Conservation (phyloP, 768 basidiomycete genomes). For the Heimioporus sp. region DNA sequence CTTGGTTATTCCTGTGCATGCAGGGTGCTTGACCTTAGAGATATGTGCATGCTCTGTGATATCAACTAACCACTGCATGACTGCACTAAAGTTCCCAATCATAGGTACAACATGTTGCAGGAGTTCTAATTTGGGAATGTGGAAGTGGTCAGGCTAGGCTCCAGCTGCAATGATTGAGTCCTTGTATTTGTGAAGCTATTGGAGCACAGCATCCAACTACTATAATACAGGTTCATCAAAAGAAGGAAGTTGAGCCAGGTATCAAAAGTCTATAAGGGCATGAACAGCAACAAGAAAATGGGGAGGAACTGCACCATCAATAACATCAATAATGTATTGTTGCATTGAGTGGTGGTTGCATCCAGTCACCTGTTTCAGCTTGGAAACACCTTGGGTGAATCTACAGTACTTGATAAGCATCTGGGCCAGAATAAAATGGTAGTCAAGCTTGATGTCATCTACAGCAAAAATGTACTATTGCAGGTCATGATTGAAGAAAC, state of each 20-base stretch:
- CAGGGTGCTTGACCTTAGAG: neutral
- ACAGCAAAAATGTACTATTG: neutral
- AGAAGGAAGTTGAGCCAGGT: conserved; percentile 32
- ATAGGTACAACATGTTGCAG: neutral
- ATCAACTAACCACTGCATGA: neutral
- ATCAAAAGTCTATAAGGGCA: conserved; percentile 40
- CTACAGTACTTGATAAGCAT: conserved; percentile 33
- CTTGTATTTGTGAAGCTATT: conserved; percentile 37
- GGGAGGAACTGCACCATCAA: neutral
- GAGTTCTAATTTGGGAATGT: neutral
- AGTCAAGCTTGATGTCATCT: conserved; percentile 32
- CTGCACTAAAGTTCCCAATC: neutral
- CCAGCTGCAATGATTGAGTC: conserved; percentile 25
- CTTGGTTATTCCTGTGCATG: neutral
- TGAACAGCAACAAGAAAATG: conserved; percentile 7
- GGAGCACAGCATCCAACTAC: conserved; percentile 25
- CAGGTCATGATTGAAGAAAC: neutral
- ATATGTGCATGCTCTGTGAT: neutral
- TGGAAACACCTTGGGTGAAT: conserved; percentile 38
- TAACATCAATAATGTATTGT: conserved; percentile 16
- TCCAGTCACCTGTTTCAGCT: conserved; percentile 14
- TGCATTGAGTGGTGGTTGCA: conserved; percentile 13
- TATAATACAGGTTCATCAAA: conserved; percentile 31
- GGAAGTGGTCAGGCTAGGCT: conserved; percentile 14
- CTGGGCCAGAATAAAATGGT: conserved; percentile 35